Base-by-base conservation (phyloP, 2,329 filamentous ascomycete species). In the Arachnomyces sp. region DNA sequence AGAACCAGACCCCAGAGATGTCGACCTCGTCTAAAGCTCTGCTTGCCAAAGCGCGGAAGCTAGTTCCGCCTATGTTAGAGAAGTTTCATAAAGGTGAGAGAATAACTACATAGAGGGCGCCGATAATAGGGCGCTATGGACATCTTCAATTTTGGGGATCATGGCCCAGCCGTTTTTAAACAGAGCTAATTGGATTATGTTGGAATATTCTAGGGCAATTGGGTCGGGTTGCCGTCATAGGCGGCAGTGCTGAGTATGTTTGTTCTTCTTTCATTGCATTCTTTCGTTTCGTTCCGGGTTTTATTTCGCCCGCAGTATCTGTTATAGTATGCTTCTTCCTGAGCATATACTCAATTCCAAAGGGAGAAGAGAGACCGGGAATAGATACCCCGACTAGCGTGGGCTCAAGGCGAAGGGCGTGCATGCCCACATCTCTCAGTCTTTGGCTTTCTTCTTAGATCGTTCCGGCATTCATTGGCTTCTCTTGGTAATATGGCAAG, bases 11-110 rank as follows among this genome's bases (percentile, higher is more conserved):
- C 18, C 14, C 40, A 42, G 63, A 71, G 14, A 84, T 87, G 75
- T 81, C 83, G 46, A 66, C 76, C 48, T 69, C 80, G 17, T 86
- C 88, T 15, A 85, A 80, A 63, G 80, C 84, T 52, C 70, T 94
- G 39, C 71, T 98, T 42, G 67, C 72, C 51, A 90, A 86, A 65
- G 87, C 89, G 57, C 84, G 83, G 73, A 86, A 83, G 60, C 84
- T 98, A 71, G 78, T 98, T 44, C 92, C 92, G 49, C 92, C 92
- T 8, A 86, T 98, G 86, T 76, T 95, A 39, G 86, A 92, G 60
- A 86, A 78, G 58, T 96, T 96, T 60, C 92, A 96, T 67, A 98
- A 98, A 74, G 92, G 90, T 87, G 59, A 35, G 66, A 25, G 21
- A 25, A n/a, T n/a, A n/a, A n/a, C n/a, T n/a, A n/a, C n/a, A n/a